Percentiles rank a stretch among this genome's conserved stretches.
These are phyloP conservation scores for Bruguiera sexangula DNA, from an alignment of 345 rosid genomes.

Conservation along the genomic window DNA sequence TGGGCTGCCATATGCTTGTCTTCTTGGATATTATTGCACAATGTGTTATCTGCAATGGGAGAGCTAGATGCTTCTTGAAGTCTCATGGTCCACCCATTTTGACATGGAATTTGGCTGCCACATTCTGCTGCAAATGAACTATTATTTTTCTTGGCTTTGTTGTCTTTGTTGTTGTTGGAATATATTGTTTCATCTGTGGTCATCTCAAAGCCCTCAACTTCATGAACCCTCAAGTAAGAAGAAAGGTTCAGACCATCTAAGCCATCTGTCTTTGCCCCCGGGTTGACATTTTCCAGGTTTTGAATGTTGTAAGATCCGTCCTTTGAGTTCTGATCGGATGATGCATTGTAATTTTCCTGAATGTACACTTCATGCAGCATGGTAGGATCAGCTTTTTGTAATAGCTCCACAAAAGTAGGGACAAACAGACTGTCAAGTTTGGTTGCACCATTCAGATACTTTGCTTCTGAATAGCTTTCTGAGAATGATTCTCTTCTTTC, in stretches of 20 bases:
- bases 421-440: constrained; percentile 21
- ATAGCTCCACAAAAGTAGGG: constrained; percentile 47
- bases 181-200: constrained; percentile 31
- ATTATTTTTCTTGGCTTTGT: constrained; percentile 16
- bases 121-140: constrained; percentile 22
- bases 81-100: constrained; percentile 18
- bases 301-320: constrained; percentile 18
- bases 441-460: constrained; percentile 19
- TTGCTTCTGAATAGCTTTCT: constrained; percentile 42
- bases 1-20: constrained; percentile 23
- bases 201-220: constrained; percentile 29
- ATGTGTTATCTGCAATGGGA: constrained; percentile 26
- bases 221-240: constrained; percentile 20
- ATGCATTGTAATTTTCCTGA: constrained; percentile 23
- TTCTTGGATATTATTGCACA: constrained; percentile 22
- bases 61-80: constrained; percentile 23
- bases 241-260: constrained; percentile 24
- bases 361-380: constrained; percentile 24
- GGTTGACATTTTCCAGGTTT: constrained; percentile 15
- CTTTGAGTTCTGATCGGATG: constrained; percentile 27
- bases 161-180: constrained; percentile 23
- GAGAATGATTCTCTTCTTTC: constrained; percentile 54
- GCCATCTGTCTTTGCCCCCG: constrained; percentile 18
- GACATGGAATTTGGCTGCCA: constrained; percentile 20
- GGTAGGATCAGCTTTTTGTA: constrained; percentile 40